These are phyloP conservation scores for Castanea mollissima DNA, from an alignment of 306 rosid species.

Conservation along the genomic window DNA sequence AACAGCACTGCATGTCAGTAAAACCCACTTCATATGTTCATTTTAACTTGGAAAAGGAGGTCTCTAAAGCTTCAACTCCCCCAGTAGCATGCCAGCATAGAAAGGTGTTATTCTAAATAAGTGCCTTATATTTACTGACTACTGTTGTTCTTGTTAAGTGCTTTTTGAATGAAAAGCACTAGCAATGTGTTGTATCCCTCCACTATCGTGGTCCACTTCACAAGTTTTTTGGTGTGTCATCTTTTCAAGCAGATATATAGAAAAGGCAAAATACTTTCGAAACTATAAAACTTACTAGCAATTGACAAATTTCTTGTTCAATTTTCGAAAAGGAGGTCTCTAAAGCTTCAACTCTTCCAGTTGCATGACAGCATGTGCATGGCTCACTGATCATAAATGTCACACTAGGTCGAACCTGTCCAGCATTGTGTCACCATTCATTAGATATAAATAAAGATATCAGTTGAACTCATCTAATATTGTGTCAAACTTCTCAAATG, in stretches of 20 bases:
- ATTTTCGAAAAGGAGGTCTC: constrained; percentile 94
- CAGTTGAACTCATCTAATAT: background rate
- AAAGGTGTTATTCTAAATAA: background rate
- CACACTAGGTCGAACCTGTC: constrained; percentile 97
- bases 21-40: background rate
- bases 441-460: background rate
- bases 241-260: background rate
- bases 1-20: background rate
- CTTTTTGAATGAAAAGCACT: background rate
- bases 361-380: constrained; percentile 85
- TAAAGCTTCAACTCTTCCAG: constrained; percentile 96
- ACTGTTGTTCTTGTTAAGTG: background rate
- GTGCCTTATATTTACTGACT: background rate
- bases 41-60: constrained; percentile 30
- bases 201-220: background rate
- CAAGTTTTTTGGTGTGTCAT: background rate
- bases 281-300: constrained; percentile 58
- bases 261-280: background rate
- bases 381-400: constrained; percentile 98
- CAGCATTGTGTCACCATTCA: constrained; percentile 27
- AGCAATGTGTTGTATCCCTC: background rate
- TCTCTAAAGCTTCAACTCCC: constrained; percentile 94
- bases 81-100: constrained; percentile 90
- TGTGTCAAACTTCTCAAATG: background rate
- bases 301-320: constrained; percentile 88